Evolutionary conservation across 768 basidiomycete genomes (phyloP).

Genomic region (Suillus americanus): DNA sequence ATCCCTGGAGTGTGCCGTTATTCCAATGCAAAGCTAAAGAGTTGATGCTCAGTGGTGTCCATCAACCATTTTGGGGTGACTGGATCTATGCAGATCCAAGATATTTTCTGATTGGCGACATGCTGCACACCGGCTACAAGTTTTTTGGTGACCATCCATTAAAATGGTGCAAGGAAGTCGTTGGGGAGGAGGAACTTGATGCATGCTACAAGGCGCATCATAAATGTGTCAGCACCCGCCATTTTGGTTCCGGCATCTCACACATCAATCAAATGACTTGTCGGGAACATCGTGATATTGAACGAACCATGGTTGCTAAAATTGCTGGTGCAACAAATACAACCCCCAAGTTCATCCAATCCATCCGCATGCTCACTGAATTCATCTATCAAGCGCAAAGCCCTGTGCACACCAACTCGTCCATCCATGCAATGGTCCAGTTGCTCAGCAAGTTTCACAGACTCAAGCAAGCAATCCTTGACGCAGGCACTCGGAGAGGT

Average conservation of each 20-base stretch:
- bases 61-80: constrained; percentile 36
- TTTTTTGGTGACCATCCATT: constrained; percentile 31
- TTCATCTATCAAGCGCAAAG: constrained; percentile 3
- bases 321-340: constrained; percentile 31
- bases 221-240: constrained; percentile 34
- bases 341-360: neutral
- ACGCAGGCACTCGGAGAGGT: neutral
- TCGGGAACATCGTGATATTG: constrained; percentile 36
- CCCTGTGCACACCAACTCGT: neutral
- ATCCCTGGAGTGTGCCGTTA: constrained; percentile 23
- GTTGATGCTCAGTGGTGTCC: constrained; percentile 8
- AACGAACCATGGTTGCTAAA: constrained; percentile 33
- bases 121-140: constrained; percentile 34
- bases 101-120: constrained; percentile 34
- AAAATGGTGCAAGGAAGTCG: constrained; percentile 36
- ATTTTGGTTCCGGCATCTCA: constrained; percentile 39
- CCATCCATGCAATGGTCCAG: neutral
- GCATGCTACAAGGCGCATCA: constrained; percentile 28
- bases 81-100: constrained; percentile 35
- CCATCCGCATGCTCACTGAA: neutral
- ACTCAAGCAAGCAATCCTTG: neutral
- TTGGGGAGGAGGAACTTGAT: constrained; percentile 35
- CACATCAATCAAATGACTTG: constrained; percentile 42
- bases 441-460: neutral
- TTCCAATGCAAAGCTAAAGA: constrained; percentile 22